Evolutionary conservation across 345 rosid species (phyloP), one percentile per base, ranked within the genome.

Genomic region (Salix purpurea): DNA sequence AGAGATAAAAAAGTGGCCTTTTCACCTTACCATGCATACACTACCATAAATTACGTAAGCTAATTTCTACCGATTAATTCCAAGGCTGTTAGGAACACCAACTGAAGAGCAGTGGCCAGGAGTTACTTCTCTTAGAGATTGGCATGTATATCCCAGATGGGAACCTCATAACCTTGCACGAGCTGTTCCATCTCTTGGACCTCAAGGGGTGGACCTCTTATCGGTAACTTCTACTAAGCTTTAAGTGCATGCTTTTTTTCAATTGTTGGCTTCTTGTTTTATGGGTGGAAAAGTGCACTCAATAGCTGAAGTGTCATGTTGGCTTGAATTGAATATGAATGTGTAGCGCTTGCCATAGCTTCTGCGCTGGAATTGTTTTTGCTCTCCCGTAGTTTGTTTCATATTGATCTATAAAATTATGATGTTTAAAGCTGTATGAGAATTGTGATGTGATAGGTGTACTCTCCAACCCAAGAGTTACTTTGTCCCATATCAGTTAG

Each of bases 131-230:
- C 84, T 93, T 68, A 81, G 92, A 78, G 99, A 95, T 76, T 95
- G 99, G 98, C 99, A 95, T 81, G 91, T 87, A 11, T 95, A 93
- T 81, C 98, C 97, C 19, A 83, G 62, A 65, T 95, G 99, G 99
- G 91, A 90, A 77, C 85, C 91, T 50, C 98, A 95, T 76, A 81
- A 84, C 81, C 82, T 91, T 75, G 84, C 88, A 0, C 92, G 88
- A 14, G 92, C 87, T 67, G 97, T 91, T 72, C 96, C 99, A 8
- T 67, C 90, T 68, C 93, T 95, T n/a, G 83, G 82, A 26, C 82
- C 90, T 30, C 88, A 95, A 32, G 99, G 99, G 69, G 88, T 94
- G 74, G 97, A 93, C 74, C 97, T 95, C 82, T 86, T 95, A 50
- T 83, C 89, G 82, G 97, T 95, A 87, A 79, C 21, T 60, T 56